phyloP scores from a whole-genome alignment of 225 moss, liverwort and hornwort genomes.

The Physcomitrium patens region DNA sequence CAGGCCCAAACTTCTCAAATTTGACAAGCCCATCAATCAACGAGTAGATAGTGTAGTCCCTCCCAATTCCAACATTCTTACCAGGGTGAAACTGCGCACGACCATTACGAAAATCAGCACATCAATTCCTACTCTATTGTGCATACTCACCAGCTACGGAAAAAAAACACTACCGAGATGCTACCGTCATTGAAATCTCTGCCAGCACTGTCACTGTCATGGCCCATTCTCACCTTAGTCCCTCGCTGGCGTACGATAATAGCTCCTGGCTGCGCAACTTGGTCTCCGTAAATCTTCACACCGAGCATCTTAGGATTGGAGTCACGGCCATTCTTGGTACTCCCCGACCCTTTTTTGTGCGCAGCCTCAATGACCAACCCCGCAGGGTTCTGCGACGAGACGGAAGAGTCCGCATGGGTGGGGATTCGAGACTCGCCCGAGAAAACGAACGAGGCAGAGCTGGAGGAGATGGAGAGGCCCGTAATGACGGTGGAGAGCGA shows the following conservation, averaged over 20 bases:
- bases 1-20: conserved; percentile 77
- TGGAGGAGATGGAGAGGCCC: conserved; percentile 57
- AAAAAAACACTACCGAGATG: background rate
- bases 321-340: conserved; percentile 96
- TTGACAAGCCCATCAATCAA: conserved; percentile 95
- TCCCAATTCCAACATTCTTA: conserved; percentile 92
- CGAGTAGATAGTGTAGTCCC: conserved; percentile 87
- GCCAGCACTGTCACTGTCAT: background rate
- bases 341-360: conserved; percentile 89
- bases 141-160: background rate
- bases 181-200: conserved; percentile 36
- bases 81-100: conserved; percentile 76
- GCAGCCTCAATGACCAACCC: conserved; percentile 76
- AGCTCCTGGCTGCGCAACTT: conserved; percentile 80
- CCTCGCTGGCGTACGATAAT: conserved; percentile 93
- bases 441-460: conserved; percentile 44
- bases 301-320: conserved; percentile 91
- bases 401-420: background rate
- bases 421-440: conserved; percentile 36
- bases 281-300: conserved; percentile 93
- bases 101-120: background rate
- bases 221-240: conserved; percentile 55
- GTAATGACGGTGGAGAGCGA: conserved; percentile 57
- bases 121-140: background rate
- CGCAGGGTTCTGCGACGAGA: background rate